Evolutionary conservation across 129 eudicot species (phyloP).

Genomic region (Helianthus annuus): DNA sequence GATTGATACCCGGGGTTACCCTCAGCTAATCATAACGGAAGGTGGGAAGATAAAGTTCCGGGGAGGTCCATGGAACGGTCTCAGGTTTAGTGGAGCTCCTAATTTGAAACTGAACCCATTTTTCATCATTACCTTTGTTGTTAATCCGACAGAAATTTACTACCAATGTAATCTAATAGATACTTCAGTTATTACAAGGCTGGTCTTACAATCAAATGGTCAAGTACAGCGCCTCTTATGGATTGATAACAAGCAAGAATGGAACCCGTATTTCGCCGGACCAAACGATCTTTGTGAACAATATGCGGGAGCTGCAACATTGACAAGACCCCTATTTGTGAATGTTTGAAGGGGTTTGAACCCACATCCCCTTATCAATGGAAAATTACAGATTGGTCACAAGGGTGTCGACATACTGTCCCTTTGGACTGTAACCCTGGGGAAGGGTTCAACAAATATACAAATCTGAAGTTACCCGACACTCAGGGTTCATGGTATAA

Average conservation of each 20-base stretch:
- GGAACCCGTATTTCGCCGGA: conserved; percentile 12
- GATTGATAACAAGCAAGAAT: conserved; percentile 14
- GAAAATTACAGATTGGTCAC: conserved; percentile 42
- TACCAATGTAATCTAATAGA: conserved; percentile 3
- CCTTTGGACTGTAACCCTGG: too few relatives aligned
- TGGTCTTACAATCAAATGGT: conserved; percentile 16
- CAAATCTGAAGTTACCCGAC: too few relatives aligned
- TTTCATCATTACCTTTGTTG: conserved; percentile 12
- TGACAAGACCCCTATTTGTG: conserved; percentile 27
- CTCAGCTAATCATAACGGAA: too few relatives aligned
- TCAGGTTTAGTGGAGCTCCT: conserved; percentile 23
- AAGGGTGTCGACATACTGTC: neutral
- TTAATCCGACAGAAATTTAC: conserved; percentile 17
- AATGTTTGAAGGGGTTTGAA: conserved; percentile 38
- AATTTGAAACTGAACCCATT: conserved; percentile 17
- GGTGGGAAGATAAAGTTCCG: neutral
- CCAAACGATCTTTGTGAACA: conserved; percentile 27
- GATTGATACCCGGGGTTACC: too few relatives aligned
- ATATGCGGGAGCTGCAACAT: conserved; percentile 42
- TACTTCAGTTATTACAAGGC: conserved; percentile 13
- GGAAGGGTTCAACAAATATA: too few relatives aligned
- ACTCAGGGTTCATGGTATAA: too few relatives aligned
- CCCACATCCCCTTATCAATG: conserved; percentile 37
- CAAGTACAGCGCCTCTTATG: conserved; percentile 15
- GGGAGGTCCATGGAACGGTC: conserved; percentile 30